Base-by-base conservation (phyloP, 768 basidiomycete genomes). In the Rubroboletus satanas region DNA sequence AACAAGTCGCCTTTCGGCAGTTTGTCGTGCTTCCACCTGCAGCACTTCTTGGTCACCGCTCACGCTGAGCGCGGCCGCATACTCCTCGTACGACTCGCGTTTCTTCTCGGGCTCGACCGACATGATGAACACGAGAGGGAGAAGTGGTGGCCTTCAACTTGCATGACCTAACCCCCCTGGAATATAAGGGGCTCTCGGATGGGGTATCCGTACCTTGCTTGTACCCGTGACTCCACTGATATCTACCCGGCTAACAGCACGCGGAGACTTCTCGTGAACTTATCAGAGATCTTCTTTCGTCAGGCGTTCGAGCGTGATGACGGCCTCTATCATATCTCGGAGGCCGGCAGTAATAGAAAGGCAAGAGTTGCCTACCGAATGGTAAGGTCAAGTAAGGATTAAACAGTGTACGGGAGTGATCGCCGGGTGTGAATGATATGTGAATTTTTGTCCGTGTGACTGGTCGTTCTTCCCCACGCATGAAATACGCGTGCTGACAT, bases 1-100 rank as follows among this genome's bases (percentile, higher is more conserved):
- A 15, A 83, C 76, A 15, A 88, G 77, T 51, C 26, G 50, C 23
- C 52, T 55, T 47, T 68, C 66, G 3, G 54, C 60, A 37, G 17
- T 28, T 21, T 29, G 54, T 28, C 59, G 61, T 32, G 36, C 31
- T 49, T 60, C 58, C 7, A 21, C 26, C 7, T 32, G 37, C 31
- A 54, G 21, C 10, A 37, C 11, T 26, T 53, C 51, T 33, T 49
- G 11, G 7, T 31, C 37, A 7, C 32, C 15, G 12, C 21, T 48
- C 14, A 41, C 41, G 12, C 17, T 29, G 45, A 44, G 29, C 36
- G 37, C 36, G 11, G 29, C 15, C 5, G 18, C 32, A 38, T 54
- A 44, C 5, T 57, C 51, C 2, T 53, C 33, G 33, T 44, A 54
- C 12, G 52, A 58, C 4, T 58, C 53, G n/a, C 11, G 41, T 46